Base-by-base conservation (phyloP, 495 filamentous ascomycete genomes). In the Sordaria brevicollis region DNA sequence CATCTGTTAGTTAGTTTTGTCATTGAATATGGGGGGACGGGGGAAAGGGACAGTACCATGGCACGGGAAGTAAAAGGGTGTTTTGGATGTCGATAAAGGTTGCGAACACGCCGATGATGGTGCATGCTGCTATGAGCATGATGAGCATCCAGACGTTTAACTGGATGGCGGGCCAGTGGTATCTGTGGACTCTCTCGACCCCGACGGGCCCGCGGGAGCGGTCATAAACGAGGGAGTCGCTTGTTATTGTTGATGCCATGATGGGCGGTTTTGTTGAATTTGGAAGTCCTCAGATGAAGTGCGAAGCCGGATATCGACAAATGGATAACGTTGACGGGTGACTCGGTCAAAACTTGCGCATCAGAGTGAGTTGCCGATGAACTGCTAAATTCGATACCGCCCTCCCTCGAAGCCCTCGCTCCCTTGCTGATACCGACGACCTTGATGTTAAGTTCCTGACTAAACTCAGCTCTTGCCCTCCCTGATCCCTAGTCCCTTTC, bases 121-220 rank as follows among this genome's bases (percentile, higher is more conserved):
- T 89, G 70, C 90, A 86, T 1, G 90, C 89, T 6, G 91, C 89
- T 1, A 90, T 87, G 1, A 98, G 84, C 82, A 97, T 93, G 73
- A 96, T 85, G 72, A 98, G 84, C 72, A 96, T 89, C 92, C 96
- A 97, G 73, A 97, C 81, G 78, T 96, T 96, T 68, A 99, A 87
- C 78, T 96, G 92, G 69, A 91, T 81, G 75, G 96, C 92, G 3
- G 96, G 96, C 95, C 95, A 99, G 85, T 90, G 90, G 85, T 97
- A 97, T 71, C 86, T 88, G 71, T 91, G 88, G 36, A 88, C 83
- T 37, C 82, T 82, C 49, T 81, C 34, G 35, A 36, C 72, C 54
- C 83, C 70, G 69, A 75, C 69, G 54, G 77, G 76, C 69, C 21
- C 11, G 13, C 49, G 49, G 66, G 78, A 77, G 70, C 80, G 83